Conservation (phyloP, 2,329 filamentous ascomycete genomes). For the Xylaria sp. region DNA sequence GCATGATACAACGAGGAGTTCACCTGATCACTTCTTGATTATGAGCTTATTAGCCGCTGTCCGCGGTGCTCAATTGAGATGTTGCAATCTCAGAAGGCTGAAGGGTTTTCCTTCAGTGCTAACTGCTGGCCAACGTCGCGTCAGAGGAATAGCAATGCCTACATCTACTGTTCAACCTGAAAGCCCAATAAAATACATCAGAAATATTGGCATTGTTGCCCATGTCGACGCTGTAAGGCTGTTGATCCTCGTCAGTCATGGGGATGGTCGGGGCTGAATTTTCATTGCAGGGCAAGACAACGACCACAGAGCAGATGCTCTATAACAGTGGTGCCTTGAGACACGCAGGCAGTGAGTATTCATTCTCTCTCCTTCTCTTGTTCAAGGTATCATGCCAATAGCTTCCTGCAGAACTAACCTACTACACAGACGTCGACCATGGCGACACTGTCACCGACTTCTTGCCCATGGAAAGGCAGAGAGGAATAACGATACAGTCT, state of each 20-base stretch:
- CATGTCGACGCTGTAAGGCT: conserved; percentile 86
- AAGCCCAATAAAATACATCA: conserved; percentile 69
- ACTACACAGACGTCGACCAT: conserved; percentile 81
- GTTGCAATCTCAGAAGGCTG: conserved; percentile 39
- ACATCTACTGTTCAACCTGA: conserved; percentile 47
- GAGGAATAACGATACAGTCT: conserved; percentile 97
- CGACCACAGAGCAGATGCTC: conserved; percentile 98
- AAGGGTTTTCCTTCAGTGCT: conserved; percentile 33
- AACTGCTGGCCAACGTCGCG: conserved; percentile 19
- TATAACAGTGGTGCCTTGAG: conserved; percentile 93
- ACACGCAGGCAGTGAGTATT: conserved; percentile 75
- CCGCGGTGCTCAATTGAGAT: conserved; percentile 45
- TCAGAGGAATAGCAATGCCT: conserved; percentile 40
- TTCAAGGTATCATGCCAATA: neutral
- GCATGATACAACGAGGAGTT: conserved; percentile 24
- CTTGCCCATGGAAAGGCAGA: conserved; percentile 87
- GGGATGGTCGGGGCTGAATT: conserved; percentile 6
- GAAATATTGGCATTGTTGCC: conserved; percentile 98
- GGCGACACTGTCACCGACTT: conserved; percentile 98
- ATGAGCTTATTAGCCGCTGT: conserved; percentile 46
- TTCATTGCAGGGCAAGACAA: conserved; percentile 81
- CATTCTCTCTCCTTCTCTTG: neutral
- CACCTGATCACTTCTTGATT: conserved; percentile 22
- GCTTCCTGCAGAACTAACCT: conserved; percentile 28
- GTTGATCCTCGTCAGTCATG: neutral